Evolutionary conservation across 805 yeast species (phyloP).

Genomic region (Hanseniaspora thailandica): DNA sequence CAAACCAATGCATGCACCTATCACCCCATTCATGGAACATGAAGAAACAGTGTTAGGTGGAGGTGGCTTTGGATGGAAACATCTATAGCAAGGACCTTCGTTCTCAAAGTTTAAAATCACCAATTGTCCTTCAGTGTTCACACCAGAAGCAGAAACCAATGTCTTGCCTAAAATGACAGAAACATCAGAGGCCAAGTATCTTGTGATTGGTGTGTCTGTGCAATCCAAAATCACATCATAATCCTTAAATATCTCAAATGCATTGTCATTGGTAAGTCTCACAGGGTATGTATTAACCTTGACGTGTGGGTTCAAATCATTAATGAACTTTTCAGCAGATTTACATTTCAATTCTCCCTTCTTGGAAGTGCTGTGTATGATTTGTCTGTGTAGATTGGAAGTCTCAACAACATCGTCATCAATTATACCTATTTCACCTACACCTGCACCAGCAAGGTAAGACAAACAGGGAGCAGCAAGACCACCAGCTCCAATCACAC

Average conservation of each 20-base stretch:
- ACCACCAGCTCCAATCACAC: conserved; percentile 95
- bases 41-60: conserved; percentile 69
- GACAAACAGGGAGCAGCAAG: conserved; percentile 84
- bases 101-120: conserved; percentile 55
- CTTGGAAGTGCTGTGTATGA: conserved; percentile 54
- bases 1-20: conserved; percentile 93
- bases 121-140: conserved; percentile 84
- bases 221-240: conserved; percentile 83
- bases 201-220: conserved; percentile 80
- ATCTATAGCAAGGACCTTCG: conserved; percentile 84
- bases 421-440: conserved; percentile 73
- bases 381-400: conserved; percentile 83
- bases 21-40: conserved; percentile 86
- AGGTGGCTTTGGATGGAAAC: conserved; percentile 86
- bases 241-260: conserved; percentile 45
- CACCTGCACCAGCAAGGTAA: conserved; percentile 78
- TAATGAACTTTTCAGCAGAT: conserved; percentile 53
- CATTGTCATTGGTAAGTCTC: conserved; percentile 44
- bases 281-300: conserved; percentile 40
- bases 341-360: conserved; percentile 67
- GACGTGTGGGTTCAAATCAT: conserved; percentile 57
- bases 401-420: conserved; percentile 77
- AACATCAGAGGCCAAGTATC: conserved; percentile 79
- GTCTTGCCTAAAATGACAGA: conserved; percentile 59
- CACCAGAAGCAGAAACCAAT: conserved; percentile 82